Evolutionary conservation across 176 grass and related monocot genomes (phyloP), one percentile per base, ranked within the genome.

Genomic region (Dactylis glomerata): DNA sequence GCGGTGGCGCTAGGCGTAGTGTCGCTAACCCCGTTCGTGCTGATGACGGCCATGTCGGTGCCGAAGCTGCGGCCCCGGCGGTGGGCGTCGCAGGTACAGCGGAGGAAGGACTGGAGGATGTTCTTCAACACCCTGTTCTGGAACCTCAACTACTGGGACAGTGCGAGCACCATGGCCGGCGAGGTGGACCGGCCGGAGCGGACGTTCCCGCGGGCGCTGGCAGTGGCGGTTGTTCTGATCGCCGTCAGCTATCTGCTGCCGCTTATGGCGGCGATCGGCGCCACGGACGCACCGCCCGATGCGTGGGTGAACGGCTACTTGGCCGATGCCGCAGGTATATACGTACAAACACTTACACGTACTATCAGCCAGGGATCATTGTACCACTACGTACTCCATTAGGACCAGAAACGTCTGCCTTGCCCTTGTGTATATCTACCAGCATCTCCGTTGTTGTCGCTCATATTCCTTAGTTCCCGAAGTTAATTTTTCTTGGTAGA

Each of bases 61-160:
- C 91, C 94, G 15, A 91, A 84, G 85, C 24, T 97, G 62, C 34
- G 68, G 4, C 85, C 89, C 24, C 44, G 55, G 10, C 45, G 94
- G 63, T 97, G 94, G 94, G 54, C 82, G 74, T 56, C 15, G 82
- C 91, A 22, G 51, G 26, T n/a, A 17, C 22, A 69, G 22, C 36
- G 67, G 10, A 69, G 54, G 5, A 91, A 75, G 89, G 84, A 97
- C 52, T 90, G 89, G 94, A 93, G 90, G 55, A 65, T 92, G 28
- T 97, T 93, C 82, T 92, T 97, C 79, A 97, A 97, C 89, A 97
- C 94, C 6, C 64, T 97, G 6, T 97, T 97, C 62, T 97, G 94
- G 94, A 97, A 97, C 50, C 83, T 97, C 66, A 97, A 97, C 68
- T 97, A 90, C 78, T 97, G 94, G 94, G 94, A 97, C 78, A 97